Evolutionary conservation across 177 flowering plant species (phyloP).

Genomic region (Vitis hybrid): DNA sequence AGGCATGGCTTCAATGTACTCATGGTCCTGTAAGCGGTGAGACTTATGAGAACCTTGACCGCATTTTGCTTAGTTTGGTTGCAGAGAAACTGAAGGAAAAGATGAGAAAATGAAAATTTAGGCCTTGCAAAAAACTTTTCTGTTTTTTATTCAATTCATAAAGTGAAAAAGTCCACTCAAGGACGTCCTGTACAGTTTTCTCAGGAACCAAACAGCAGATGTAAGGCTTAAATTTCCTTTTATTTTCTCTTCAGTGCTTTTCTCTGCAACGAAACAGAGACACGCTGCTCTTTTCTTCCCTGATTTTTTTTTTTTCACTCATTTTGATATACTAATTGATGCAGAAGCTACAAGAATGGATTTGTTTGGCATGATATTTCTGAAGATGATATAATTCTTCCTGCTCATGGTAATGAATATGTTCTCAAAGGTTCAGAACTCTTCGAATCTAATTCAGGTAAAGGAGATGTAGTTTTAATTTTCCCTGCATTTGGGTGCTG

Average conservation of each 20-base stretch:
- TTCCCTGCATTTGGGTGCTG: background rate
- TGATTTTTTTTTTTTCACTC: background rate
- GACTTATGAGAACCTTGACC: background rate
- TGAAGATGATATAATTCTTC: constrained; percentile 81
- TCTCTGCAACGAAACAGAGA: background rate
- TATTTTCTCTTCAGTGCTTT: background rate
- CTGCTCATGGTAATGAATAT: constrained; percentile 84
- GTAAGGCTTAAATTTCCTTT: background rate
- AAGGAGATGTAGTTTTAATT: background rate
- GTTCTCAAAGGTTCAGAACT: constrained; percentile 97
- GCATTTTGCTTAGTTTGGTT: constrained; percentile 4
- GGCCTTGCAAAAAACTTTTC: background rate
- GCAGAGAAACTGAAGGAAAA: background rate
- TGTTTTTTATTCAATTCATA: background rate
- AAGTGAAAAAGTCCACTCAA: background rate
- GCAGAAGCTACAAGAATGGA: constrained; percentile 90
- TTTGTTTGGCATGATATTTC: constrained; percentile 95
- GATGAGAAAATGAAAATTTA: background rate
- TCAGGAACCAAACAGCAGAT: background rate
- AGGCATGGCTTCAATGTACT: constrained; percentile 87
- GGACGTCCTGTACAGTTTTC: background rate
- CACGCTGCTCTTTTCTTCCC: too few species aligned
- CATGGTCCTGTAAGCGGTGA: constrained; percentile 98
- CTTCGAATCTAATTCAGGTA: constrained; percentile 70
- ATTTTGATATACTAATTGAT: constrained; percentile 10